A percentile compares a stretch with the other conserved stretches of the same genome.
Evolutionary conservation across 2,329 filamentous ascomycete species (phyloP).

Genomic region (Epichloe hybrida): DNA sequence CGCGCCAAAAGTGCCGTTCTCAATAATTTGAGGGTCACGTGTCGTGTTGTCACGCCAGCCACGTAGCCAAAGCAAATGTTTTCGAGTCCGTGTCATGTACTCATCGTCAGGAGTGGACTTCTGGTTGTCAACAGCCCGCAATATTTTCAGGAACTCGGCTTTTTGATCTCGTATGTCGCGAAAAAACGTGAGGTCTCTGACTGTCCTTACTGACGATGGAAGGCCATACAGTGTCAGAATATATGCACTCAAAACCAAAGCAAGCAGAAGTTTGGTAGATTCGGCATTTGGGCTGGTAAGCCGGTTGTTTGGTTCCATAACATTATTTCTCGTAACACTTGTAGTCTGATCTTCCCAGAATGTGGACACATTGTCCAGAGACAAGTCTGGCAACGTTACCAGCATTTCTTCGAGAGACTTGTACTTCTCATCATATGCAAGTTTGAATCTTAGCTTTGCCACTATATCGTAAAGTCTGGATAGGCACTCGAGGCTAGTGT

Average conservation of each 20-base stretch:
- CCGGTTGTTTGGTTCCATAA: constrained; percentile 46
- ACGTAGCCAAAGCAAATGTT: constrained; percentile 59
- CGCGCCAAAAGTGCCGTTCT: constrained; percentile 49
- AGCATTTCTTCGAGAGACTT: constrained; percentile 36
- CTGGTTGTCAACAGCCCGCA: constrained; percentile 37
- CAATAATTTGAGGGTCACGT: constrained; percentile 23
- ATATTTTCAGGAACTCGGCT: constrained; percentile 41
- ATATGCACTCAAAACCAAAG: constrained; percentile 47
- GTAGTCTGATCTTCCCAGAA: constrained; percentile 14
- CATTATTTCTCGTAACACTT: constrained; percentile 23
- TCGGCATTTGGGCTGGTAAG: constrained; percentile 47
- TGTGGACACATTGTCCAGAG: constrained; percentile 15
- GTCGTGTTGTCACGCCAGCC: constrained; percentile 46
- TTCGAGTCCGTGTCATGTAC: constrained; percentile 47
- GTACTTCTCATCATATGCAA: constrained; percentile 45
- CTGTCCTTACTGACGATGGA: constrained; percentile 36
- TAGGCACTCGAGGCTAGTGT: constrained; percentile 43
- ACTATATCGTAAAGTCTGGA: constrained; percentile 47
- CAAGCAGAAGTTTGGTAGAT: constrained; percentile 46
- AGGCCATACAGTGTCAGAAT: constrained; percentile 38
- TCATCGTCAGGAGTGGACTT: constrained; percentile 46
- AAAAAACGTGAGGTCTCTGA: constrained; percentile 50
- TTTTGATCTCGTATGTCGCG: constrained; percentile 52
- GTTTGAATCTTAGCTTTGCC: constrained; percentile 37
- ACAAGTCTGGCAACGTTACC: constrained; percentile 27